These are phyloP conservation scores for Calamus simplicifolius DNA, from an alignment of 176 grass and related monocot genomes.

Conservation along the genomic window DNA sequence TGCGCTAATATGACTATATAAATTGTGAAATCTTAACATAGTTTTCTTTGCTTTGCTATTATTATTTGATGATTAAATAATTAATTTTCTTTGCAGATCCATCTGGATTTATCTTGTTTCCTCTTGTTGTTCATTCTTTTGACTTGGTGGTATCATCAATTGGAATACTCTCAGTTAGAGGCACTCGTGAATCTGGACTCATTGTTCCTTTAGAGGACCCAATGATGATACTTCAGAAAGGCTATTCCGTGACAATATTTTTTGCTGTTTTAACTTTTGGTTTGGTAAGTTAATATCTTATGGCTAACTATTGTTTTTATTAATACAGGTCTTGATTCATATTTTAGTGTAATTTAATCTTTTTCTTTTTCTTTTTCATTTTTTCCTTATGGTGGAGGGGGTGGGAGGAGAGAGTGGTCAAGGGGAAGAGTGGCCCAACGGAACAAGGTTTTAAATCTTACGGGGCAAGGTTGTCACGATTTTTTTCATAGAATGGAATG, in stretches of 20 bases:
- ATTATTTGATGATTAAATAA: too few relatives aligned
- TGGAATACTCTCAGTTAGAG: slow-evolving; percentile 95
- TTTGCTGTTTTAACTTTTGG: slow-evolving; percentile 90
- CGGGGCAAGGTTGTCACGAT: too few relatives aligned
- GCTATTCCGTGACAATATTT: slow-evolving; percentile 86
- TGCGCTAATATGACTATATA: too few relatives aligned
- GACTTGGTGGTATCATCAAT: slow-evolving; percentile 94
- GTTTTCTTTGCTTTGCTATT: too few relatives aligned
- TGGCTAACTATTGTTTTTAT: slow-evolving; percentile 17
- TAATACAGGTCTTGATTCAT: neutral
- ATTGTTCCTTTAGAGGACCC: slow-evolving; percentile 73
- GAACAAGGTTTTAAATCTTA: too few relatives aligned
- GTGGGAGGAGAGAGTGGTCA: neutral
- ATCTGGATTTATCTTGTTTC: slow-evolving; percentile 98
- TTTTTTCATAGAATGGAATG: too few relatives aligned
- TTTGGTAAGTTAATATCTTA: slow-evolving; percentile 46
- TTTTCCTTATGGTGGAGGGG: neutral
- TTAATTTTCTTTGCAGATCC: slow-evolving; percentile 64
- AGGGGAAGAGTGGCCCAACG: too few relatives aligned
- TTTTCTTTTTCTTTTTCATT: neutral
- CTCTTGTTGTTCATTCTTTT: slow-evolving; percentile 97
- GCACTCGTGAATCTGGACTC: slow-evolving; percentile 66
- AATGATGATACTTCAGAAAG: slow-evolving; percentile 95
- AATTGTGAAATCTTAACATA: too few relatives aligned
- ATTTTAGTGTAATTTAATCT: neutral